A percentile compares a stretch with the other conserved stretches of the same genome.
These are phyloP conservation scores for Rhizopus sp. DNA, from an alignment of 371 early-diverging fungal species.

Conservation along the genomic window DNA sequence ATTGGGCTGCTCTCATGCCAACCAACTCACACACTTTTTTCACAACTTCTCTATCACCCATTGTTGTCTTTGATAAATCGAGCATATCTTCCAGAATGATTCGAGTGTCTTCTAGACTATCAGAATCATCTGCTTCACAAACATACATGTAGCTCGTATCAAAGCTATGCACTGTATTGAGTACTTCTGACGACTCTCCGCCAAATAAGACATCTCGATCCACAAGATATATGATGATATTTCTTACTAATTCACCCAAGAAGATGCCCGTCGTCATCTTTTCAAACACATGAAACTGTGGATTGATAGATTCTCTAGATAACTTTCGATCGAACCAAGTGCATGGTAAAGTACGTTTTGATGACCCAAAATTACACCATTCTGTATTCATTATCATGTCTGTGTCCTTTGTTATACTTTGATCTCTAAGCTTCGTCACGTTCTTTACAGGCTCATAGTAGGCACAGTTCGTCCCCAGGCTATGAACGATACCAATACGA, in stretches of 20 bases:
- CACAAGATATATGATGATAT: conserved; percentile 76
- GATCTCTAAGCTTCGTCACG: conserved; percentile 68
- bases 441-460: conserved; percentile 79
- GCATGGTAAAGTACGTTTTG: conserved; percentile 71
- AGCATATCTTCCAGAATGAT: conserved; percentile 65
- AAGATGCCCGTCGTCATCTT: conserved; percentile 98
- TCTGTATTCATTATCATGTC: conserved; percentile 93
- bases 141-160: conserved; percentile 76
- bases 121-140: conserved; percentile 49
- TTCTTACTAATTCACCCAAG: conserved; percentile 86
- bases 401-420: conserved; percentile 30
- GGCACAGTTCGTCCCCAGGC: conserved; percentile 95
- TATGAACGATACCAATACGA: conserved; percentile 87
- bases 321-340: conserved; percentile 84
- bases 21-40: conserved; percentile 69
- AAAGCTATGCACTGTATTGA: conserved; percentile 71
- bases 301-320: conserved; percentile 78
- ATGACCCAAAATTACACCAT: conserved; percentile 84
- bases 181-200: conserved; percentile 62
- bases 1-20: conserved; percentile 66
- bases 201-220: conserved; percentile 76
- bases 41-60: conserved; percentile 68
- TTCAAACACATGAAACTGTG: conserved; percentile 83
- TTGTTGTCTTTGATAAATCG: conserved; percentile 46
- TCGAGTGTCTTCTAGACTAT: conserved; percentile 60